These are phyloP conservation scores for Aureobasidium musti DNA, from an alignment of 2,329 filamentous ascomycete genomes.

Conservation along the genomic window DNA sequence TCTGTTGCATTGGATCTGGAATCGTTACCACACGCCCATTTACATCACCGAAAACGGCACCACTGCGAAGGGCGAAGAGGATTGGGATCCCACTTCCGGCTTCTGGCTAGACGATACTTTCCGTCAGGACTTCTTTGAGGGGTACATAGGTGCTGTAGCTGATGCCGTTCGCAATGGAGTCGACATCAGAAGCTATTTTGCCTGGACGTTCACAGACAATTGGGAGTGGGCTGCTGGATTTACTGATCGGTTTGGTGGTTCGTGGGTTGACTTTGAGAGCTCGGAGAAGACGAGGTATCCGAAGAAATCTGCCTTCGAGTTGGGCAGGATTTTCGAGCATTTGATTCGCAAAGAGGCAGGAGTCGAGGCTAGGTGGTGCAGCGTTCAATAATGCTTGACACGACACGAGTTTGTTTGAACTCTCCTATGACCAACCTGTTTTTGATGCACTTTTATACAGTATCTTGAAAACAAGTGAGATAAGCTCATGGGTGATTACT, in stretches of 20 bases:
- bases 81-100: constrained; percentile 64
- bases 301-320: constrained; percentile 35
- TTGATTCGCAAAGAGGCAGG: neutral
- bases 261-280: constrained; percentile 48
- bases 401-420: too few species aligned
- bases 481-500: neutral
- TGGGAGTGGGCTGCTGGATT: constrained; percentile 50
- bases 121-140: constrained; percentile 74
- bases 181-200: constrained; percentile 76
- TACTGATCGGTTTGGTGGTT: constrained; percentile 46
- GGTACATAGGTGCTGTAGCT: constrained; percentile 75
- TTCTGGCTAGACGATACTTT: constrained; percentile 70
- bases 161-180: constrained; percentile 73
- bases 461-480: neutral
- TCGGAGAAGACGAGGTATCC: constrained; percentile 44
- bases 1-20: constrained; percentile 73
- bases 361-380: too few species aligned
- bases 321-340: constrained; percentile 21
- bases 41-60: constrained; percentile 91
- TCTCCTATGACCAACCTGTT: too few species aligned
- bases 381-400: neutral
- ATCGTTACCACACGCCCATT: constrained; percentile 75
- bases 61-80: constrained; percentile 66
- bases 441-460: too few species aligned
- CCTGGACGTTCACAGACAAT: constrained; percentile 82